These are phyloP conservation scores for Cryptococcus amylolentus DNA, from an alignment of 1,284 basidiomycete species.

Conservation along the genomic window DNA sequence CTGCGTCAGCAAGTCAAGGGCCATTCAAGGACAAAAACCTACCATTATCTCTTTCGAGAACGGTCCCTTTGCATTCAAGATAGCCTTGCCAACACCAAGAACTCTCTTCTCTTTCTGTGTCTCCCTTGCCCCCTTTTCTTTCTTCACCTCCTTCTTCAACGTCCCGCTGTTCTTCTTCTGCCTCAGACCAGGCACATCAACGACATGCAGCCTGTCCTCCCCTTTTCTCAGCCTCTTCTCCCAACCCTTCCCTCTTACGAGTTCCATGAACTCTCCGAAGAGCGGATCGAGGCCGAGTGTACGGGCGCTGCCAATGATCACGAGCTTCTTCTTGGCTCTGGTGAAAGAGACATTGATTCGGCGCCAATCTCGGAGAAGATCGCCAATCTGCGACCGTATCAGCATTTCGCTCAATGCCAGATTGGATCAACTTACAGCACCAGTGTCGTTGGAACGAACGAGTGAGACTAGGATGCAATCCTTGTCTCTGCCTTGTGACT, in stretches of 20 bases:
- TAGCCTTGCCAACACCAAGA: constrained; percentile 10
- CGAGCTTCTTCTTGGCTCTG: constrained; percentile 79
- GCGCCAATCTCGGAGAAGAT: constrained; percentile 90
- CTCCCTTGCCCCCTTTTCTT: constrained; percentile 3
- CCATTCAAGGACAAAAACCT: background rate
- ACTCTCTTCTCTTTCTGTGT: constrained; percentile 12
- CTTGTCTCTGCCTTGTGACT: constrained; percentile 94
- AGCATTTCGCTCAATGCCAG: background rate
- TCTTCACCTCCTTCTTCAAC: background rate
- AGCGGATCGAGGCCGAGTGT: constrained; percentile 63
- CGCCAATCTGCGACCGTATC: constrained; percentile 63
- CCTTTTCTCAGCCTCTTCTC: constrained; percentile 58
- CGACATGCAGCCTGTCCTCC: constrained; percentile 52
- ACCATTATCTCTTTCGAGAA: constrained; percentile 21
- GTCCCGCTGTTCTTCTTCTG: background rate
- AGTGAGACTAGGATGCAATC: constrained; percentile 90
- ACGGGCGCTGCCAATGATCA: constrained; percentile 78
- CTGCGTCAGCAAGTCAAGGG: background rate
- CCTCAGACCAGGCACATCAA: constrained; percentile 2
- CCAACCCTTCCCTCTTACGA: constrained; percentile 62
- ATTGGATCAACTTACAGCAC: constrained; percentile 57
- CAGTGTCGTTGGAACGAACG: constrained; percentile 76
- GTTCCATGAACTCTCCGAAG: constrained; percentile 65
- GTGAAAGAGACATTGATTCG: constrained; percentile 97
- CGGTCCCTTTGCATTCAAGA: constrained; percentile 15